Base-by-base conservation (phyloP, 257 asterid species). In the Verbena officinalis region DNA sequence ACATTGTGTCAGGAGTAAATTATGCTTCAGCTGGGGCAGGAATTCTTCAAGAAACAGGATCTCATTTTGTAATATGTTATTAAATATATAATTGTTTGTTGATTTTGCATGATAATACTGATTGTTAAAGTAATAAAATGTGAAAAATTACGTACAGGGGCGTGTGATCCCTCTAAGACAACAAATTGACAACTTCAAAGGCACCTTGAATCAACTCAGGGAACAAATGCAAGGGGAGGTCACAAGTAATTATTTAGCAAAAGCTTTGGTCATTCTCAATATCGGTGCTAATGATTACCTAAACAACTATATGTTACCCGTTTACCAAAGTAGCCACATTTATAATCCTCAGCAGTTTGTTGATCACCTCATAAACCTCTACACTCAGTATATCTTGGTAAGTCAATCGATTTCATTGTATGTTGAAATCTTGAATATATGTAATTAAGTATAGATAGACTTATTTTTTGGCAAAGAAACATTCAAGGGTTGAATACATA, bases 11-110 rank as follows among this genome's bases (percentile, higher is more conserved):
- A 9, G 75, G 83, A 43, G 75, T 74, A 3, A 78, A 78, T 46
- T 78, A 67, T 64, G 80, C 83, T 34, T 78, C 83, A 19, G 77
- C 83, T 17, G 80, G 75, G 6, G 67, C 75, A 23, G 75, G 83
- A 12, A 78, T 78, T 74, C 80, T 78, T 53, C 59, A 52, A 3
- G 73, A 70, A 27, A 66, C 77, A 1, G 75, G 83, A 33, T 10
- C 36, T 44, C 24, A 0, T 55, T 70, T 57, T 46, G 77, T 73
- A 50, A n/a, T n/a, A n/a, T n/a, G n/a, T n/a, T n/a, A n/a, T n/a
- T n/a, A n/a, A n/a, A n/a, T n/a, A n/a, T n/a, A n/a, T n/a, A n/a
- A n/a, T n/a, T n/a, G n/a, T n/a, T n/a, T n/a, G n/a, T n/a, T n/a
- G n/a, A n/a, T n/a, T n/a, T n/a, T n/a, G n/a, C n/a, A n/a, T n/a